A percentile compares a stretch with the other conserved stretches of the same genome.
These are phyloP conservation scores for Linderniella brevidens DNA, from an alignment of 257 asterid species.

Conservation along the genomic window DNA sequence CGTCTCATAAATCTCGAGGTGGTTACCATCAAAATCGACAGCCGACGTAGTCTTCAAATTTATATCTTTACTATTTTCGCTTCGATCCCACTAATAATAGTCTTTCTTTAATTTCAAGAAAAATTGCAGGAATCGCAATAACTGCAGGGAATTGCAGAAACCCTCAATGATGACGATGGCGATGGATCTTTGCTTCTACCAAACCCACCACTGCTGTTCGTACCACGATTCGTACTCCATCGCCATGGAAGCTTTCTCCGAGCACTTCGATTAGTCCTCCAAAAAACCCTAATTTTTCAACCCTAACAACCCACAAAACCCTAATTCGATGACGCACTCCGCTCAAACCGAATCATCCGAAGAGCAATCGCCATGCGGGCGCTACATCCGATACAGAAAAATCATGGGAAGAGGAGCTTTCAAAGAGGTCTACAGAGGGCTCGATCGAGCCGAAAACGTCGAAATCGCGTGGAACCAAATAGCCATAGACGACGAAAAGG, in stretches of 20 bases:
- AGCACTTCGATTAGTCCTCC: neutral
- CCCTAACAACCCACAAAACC: neutral
- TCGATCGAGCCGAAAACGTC: slow-evolving; percentile 9
- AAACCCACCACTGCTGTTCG: neutral
- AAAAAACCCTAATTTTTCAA: too few relatives aligned
- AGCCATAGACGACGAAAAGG: slow-evolving; percentile 6
- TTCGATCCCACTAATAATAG: too few relatives aligned
- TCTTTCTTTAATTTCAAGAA: too few relatives aligned
- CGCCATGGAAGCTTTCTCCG: slow-evolving; percentile 7
- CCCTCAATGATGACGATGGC: too few relatives aligned
- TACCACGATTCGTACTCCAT: neutral
- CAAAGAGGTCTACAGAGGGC: slow-evolving; percentile 20
- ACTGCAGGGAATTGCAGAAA: too few relatives aligned
- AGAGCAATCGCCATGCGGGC: slow-evolving; percentile 22
- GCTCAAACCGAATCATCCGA: slow-evolving; percentile 3
- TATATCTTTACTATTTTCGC: too few relatives aligned
- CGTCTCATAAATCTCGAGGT: too few relatives aligned
- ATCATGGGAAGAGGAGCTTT: slow-evolving; percentile 28
- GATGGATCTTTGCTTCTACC: too few relatives aligned
- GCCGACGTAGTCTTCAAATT: too few relatives aligned
- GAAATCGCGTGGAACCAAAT: slow-evolving; percentile 30
- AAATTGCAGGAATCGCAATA: too few relatives aligned
- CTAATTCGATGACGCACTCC: neutral
- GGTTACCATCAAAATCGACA: too few relatives aligned
- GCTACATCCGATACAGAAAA: slow-evolving; percentile 13